Conservation (phyloP, 2,329 filamentous ascomycete species). For the Colletotrichum sp. region DNA sequence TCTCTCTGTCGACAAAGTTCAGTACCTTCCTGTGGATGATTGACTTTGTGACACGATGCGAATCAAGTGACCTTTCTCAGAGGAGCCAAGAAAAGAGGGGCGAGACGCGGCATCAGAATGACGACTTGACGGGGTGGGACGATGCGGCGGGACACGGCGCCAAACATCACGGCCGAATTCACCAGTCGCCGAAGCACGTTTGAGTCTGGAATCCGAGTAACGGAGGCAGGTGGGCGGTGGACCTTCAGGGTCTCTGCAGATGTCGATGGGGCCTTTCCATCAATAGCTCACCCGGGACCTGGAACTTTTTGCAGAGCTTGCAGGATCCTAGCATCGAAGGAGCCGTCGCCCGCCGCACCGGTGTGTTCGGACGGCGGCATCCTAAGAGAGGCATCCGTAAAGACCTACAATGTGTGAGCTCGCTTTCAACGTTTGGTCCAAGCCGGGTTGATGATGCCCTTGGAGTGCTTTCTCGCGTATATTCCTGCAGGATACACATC, state of each 20-base stretch:
- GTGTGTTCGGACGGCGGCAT: neutral
- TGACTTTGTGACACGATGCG: neutral
- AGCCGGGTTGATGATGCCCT: neutral
- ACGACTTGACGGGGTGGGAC: neutral
- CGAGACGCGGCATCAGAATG: neutral
- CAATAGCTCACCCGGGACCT: neutral
- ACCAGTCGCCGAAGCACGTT: neutral
- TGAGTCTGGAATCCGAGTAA: neutral
- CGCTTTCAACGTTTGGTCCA: neutral
- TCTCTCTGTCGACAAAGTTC: neutral
- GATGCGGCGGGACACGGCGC: neutral
- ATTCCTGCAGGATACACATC: neutral
- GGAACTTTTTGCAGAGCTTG: neutral
- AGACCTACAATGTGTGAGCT: neutral
- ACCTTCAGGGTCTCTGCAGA: neutral
- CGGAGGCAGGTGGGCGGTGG: neutral
- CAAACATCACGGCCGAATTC: neutral
- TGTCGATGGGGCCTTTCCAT: neutral
- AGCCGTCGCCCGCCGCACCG: neutral
- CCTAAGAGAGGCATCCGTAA: neutral
- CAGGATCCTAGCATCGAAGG: neutral
- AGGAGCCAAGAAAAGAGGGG: neutral
- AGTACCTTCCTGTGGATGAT: neutral
- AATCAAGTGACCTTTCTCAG: neutral
- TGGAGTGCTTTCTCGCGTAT: neutral